phyloP scores from a whole-genome alignment of 192 early-diverging fungal genomes.

The Pecoramyces ruminantium region DNA sequence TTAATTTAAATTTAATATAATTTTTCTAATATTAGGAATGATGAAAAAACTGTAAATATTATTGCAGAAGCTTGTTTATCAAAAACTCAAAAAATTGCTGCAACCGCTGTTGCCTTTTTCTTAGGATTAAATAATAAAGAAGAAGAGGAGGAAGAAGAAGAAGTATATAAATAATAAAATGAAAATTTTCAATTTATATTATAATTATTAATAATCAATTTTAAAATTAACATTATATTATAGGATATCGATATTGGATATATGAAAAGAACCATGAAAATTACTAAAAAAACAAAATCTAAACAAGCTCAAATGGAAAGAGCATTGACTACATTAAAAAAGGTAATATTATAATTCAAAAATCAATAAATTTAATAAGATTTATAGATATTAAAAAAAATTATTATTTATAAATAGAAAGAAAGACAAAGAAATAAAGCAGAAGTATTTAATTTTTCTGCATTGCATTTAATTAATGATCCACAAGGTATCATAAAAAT shows the following conservation, averaged over 20 bases:
- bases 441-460: conserved; percentile 79
- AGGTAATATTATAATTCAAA: no score
- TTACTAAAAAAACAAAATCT: conserved; percentile 78
- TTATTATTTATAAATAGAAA: no score
- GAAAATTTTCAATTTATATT: no score
- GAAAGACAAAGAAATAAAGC: conserved; percentile 39
- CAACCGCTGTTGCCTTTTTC: conserved; percentile 89
- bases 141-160: conserved; percentile 51
- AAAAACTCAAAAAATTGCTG: conserved; percentile 72
- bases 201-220: no score
- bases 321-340: conserved; percentile 52
- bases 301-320: conserved; percentile 60
- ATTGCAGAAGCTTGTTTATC: conserved; percentile 94
- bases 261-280: conserved; percentile 57
- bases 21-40: conserved; percentile 37
- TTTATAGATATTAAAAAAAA: no score
- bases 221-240: no score
- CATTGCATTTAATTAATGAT: conserved; percentile 85
- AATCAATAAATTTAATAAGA: no score
- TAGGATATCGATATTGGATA: conserved; percentile 29
- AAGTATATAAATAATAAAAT: conserved; percentile 42
- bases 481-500: conserved; percentile 88
- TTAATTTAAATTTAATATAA: no score
- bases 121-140: conserved; percentile 51
- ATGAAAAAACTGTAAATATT: conserved; percentile 96